Base-by-base conservation (phyloP, 768 basidiomycete species). In the Vararia minispora region DNA sequence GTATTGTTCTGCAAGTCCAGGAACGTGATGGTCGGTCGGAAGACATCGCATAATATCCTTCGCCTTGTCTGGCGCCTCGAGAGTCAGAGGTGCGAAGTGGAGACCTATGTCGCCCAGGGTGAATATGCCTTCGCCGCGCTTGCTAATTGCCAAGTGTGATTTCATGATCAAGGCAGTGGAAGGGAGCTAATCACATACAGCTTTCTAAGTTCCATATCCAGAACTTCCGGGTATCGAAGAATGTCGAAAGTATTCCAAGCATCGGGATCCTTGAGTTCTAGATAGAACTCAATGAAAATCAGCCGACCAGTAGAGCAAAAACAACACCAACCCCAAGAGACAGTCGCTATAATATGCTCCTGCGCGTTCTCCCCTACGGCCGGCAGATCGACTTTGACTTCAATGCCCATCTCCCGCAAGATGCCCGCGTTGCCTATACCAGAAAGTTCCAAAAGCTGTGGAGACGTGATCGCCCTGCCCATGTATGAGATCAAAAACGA, bases 311-410 rank as follows among this genome's bases (percentile, higher is more conserved):
- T 14, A 37, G 35, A 37, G 36, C 23, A 14, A 3, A 8, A 14
- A n/a, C n/a, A n/a, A n/a, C n/a, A n/a, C n/a, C n/a, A n/a, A n/a
- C n/a, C 18, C 18, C 26, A 0, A n/a, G 14, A 17, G 33, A 28
- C 6, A 27, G 33, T 2, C n/a, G 23, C 22, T 32, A 26, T 49
- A n/a, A n/a, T n/a, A n/a, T n/a, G 51, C 9, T 52, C 51, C 28
- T 52, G 51, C 2, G 47, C 36, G 45, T 84, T 72, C 51, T 80
- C 77, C 9, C 86, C 85, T 0, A 91, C 85, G 13, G 78, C 79
- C 1, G 82, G 80, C 11, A 87, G 68, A 38, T 83, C 73, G 11
- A 81, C 64, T 20, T 73, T 35, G 41, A 64, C 60, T 6, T 57
- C 47, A 23, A 88, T 68, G 9, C 62, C 63, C 37, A 69, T 58